These are phyloP conservation scores for Dichotomopilus funicola DNA, from an alignment of 2,329 filamentous ascomycete species.

Conservation along the genomic window DNA sequence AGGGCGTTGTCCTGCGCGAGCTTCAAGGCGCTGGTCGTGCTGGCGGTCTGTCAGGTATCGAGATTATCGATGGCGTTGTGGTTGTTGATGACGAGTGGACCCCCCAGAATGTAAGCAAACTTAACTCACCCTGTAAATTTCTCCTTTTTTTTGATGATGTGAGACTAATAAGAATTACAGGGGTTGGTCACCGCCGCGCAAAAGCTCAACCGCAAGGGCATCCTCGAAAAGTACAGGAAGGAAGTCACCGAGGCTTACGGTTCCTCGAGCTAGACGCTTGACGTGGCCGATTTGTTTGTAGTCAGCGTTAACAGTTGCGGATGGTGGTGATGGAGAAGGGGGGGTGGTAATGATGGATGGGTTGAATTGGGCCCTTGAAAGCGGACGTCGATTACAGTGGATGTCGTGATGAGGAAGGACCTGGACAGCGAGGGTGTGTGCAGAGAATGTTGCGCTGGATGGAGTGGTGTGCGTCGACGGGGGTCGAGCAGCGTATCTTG, in stretches of 20 bases:
- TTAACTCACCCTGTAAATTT: not conserved
- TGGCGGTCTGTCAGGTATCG: slow-evolving; percentile 58
- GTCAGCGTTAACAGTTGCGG: no score
- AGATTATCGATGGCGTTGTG: slow-evolving; percentile 66
- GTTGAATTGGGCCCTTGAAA: no score
- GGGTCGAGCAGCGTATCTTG: not conserved
- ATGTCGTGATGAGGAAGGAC: no score
- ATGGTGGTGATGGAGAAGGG: not conserved
- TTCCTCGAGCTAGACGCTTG: slow-evolving; percentile 15
- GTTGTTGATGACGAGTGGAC: slow-evolving; percentile 70
- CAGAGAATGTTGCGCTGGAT: no score
- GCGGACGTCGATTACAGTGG: no score
- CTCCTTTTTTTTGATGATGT: not conserved
- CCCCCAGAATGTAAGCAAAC: slow-evolving; percentile 58
- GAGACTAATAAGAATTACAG: slow-evolving; percentile 32
- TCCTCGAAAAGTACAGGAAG: slow-evolving; percentile 54
- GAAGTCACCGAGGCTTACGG: slow-evolving; percentile 57
- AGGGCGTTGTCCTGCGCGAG: slow-evolving; percentile 56
- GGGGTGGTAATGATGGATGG: not conserved
- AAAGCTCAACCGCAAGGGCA: slow-evolving; percentile 65
- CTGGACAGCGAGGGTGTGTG: no score
- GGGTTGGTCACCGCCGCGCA: slow-evolving; percentile 62
- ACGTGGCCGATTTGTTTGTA: no score
- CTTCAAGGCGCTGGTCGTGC: slow-evolving; percentile 55
- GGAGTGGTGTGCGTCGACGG: not conserved